Conservation (phyloP, 2,329 filamentous ascomycete genomes). For the Aureobasidium pullulans region DNA sequence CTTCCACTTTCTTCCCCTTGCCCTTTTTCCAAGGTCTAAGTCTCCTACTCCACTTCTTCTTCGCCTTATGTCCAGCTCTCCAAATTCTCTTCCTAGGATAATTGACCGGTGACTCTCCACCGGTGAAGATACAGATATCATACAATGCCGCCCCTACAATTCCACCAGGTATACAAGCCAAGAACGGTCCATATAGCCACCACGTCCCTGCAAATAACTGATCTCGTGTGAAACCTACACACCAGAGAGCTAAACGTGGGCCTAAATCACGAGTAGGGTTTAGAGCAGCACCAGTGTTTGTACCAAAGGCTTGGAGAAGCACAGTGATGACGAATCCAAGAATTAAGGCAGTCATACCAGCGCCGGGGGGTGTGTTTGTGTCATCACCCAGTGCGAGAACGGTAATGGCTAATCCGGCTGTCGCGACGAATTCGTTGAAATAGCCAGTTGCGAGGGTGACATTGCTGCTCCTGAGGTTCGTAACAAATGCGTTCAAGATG, state of each 20-base stretch:
- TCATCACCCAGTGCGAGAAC: conserved; percentile 32
- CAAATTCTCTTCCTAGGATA: conserved; percentile 31
- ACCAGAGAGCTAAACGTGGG: conserved; percentile 39
- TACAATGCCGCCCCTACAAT: conserved; percentile 41
- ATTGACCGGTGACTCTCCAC: conserved; percentile 45
- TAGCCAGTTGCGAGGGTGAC: conserved; percentile 34
- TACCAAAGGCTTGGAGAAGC: conserved; percentile 36
- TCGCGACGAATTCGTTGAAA: conserved; percentile 43
- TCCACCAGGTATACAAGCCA: conserved; percentile 37
- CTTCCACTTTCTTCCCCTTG: background rate
- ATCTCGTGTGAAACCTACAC: conserved; percentile 36
- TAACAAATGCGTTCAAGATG: conserved; percentile 32
- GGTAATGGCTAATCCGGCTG: conserved; percentile 33
- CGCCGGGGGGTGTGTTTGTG: conserved; percentile 31
- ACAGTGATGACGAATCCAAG: conserved; percentile 37
- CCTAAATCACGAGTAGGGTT: conserved; percentile 46
- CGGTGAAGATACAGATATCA: conserved; percentile 44
- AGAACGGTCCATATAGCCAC: conserved; percentile 41
- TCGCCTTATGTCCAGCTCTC: conserved; percentile 13
- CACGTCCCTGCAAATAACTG: conserved; percentile 32
- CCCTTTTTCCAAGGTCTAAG: background rate
- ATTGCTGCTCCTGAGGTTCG: conserved; percentile 18
- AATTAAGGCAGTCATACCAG: conserved; percentile 46
- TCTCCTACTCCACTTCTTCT: conserved; percentile 11
- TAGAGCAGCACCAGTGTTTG: conserved; percentile 42